Percentiles rank a stretch among this genome's conserved stretches.
Conservation (phyloP, 208 protist genomes). For the Trypanosoma boissoni region DNA sequence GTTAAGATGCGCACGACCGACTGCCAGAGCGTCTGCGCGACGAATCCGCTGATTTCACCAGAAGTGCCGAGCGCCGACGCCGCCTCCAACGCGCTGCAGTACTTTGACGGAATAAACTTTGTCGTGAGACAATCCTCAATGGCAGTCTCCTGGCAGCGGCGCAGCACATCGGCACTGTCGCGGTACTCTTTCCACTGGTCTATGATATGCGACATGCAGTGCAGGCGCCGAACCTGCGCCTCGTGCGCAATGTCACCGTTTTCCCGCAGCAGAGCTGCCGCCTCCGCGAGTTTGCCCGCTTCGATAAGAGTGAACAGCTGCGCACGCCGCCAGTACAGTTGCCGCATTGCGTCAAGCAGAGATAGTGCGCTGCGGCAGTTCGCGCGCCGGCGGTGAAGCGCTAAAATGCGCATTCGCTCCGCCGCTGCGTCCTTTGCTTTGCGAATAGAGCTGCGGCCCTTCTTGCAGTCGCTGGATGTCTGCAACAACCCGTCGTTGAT, state of each 20-base stretch:
- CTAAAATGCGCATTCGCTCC: conserved; percentile 54
- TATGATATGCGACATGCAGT: conserved; percentile 61
- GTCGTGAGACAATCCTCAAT: conserved; percentile 62
- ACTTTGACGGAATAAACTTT: conserved; percentile 70
- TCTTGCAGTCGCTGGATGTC: conserved; percentile 85
- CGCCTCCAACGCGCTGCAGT: conserved; percentile 65
- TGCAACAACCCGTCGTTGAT: conserved; percentile 76
- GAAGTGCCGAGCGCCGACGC: conserved; percentile 31
- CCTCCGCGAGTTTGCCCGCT: conserved; percentile 66
- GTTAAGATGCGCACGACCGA: conserved; percentile 65
- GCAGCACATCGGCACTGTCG: conserved; percentile 41
- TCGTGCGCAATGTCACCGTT: conserved; percentile 54
- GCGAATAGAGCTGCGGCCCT: conserved; percentile 58
- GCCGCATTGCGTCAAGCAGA: conserved; percentile 65
- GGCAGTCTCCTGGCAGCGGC: conserved; percentile 39
- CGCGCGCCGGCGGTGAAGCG: conserved; percentile 41
- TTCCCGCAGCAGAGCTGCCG: conserved; percentile 43
- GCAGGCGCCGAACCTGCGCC: conserved; percentile 36
- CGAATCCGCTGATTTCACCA: conserved; percentile 32
- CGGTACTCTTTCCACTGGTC: conserved; percentile 71
- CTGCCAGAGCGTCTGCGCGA: conserved; percentile 64
- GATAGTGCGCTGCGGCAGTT: conserved; percentile 48
- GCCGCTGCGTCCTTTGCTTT: conserved; percentile 51
- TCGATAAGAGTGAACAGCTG: conserved; percentile 61
- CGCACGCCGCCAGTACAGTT: conserved; percentile 46